Evolutionary conservation across 1,139 yeast species (phyloP).

Genomic region (Meyerozyma sp.): DNA sequence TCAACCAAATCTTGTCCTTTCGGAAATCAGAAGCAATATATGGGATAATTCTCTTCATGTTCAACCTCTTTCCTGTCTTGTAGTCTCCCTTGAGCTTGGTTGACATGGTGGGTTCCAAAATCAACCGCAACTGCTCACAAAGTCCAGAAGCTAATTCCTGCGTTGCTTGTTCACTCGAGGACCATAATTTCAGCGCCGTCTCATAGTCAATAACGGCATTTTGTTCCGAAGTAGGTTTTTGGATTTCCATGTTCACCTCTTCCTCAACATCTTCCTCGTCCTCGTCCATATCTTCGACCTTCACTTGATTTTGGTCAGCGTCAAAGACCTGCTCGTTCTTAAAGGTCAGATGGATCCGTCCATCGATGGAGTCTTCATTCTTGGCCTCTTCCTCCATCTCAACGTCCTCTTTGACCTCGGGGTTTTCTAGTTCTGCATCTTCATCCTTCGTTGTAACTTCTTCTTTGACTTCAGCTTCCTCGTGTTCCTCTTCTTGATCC

Average conservation of each 20-base stretch:
- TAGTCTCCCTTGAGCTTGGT: conserved; percentile 94
- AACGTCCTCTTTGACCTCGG: conserved; percentile 12
- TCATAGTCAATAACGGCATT: conserved; percentile 50
- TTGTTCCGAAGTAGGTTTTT: conserved; percentile 3
- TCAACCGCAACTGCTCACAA: conserved; percentile 88
- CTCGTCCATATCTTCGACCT: conserved; percentile 25
- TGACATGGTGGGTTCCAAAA: conserved; percentile 91
- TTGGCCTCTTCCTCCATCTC: conserved; percentile 15
- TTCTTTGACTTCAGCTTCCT: conserved; percentile 18
- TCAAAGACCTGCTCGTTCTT: not conserved
- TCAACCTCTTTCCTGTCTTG: conserved; percentile 93
- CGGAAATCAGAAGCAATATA: conserved; percentile 97
- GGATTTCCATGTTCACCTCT: conserved; percentile 7
- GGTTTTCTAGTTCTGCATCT: conserved; percentile 6
- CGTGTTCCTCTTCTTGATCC: conserved; percentile 50
- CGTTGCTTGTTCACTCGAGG: conserved; percentile 72
- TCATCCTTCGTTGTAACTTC: conserved; percentile 4
- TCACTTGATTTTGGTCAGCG: conserved; percentile 14
- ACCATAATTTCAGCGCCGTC: conserved; percentile 78
- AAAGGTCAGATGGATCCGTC: conserved; percentile 9
- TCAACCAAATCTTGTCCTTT: conserved; percentile 96
- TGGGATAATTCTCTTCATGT: conserved; percentile 96
- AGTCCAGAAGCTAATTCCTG: conserved; percentile 82
- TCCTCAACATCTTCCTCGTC: conserved; percentile 12
- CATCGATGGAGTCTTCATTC: conserved; percentile 16